Base-by-base conservation (phyloP, 805 yeast species). In the Blastobotrys muscicola region DNA sequence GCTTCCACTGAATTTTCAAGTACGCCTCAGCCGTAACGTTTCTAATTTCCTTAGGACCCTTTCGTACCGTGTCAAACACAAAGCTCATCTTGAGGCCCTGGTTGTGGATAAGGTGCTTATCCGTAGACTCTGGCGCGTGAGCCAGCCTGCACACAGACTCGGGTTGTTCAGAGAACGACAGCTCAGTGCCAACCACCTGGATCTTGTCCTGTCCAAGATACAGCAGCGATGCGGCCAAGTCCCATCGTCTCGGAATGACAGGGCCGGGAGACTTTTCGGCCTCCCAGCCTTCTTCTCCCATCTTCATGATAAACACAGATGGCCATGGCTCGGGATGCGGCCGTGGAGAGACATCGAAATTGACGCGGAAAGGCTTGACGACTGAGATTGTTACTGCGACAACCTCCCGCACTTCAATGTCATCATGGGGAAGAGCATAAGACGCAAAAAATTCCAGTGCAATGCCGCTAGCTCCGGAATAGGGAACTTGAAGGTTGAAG, bases 291-390 rank as follows among this genome's bases (percentile, higher is more conserved):
- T 36, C 12, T 10, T 16, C 6, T 5, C 15, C 29, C 7, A 14
- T 10, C 49, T 37, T 33, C 6, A 65, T 58, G 9, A 61, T 54
- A 47, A 67, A 67, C 34, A 60, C 45, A 33, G 54, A 60, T n/a
- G 66, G 62, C 71, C 71, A 67, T 3, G 45, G 44, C 16, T 56
- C 60, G 1, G 51, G 53, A 33, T 60, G 55, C 9, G 50, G 46
- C 20, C 58, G 51, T 1, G 71, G 67, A 5, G 57, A 31, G 5
- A 67, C 59, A 20, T 61, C 64, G 41, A 63, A 66, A 11, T 57
- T 55, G 9, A 56, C 60, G 2, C 67, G 53, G 45, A 67, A 62
- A 6, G 70, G 69, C 32, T 49, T 45, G 12, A 53, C 42, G 0
- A 65, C 62, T 10, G 64, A 61, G 7, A 66, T 44, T 4, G 53